These are phyloP conservation scores for Leishmania braziliensis DNA, from an alignment of 208 protist genomes.

Conservation along the genomic window DNA sequence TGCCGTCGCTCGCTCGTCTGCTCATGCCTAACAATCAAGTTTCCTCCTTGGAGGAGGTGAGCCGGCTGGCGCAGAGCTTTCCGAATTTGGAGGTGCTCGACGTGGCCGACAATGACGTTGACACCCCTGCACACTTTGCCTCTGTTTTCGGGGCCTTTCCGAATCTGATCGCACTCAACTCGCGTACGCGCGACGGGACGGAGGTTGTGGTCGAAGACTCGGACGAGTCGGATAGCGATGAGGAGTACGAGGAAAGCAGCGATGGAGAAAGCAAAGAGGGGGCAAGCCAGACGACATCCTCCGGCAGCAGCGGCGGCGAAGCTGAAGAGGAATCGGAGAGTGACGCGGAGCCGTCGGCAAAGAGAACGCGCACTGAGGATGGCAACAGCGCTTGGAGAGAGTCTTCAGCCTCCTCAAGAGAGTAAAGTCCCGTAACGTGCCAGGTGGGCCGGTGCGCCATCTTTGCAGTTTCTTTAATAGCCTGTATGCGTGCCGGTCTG, in stretches of 20 bases:
- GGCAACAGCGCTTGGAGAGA: background rate
- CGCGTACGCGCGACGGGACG: constrained; percentile 41
- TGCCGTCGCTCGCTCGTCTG: constrained; percentile 44
- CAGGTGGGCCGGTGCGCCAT: background rate
- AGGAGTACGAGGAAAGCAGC: constrained; percentile 28
- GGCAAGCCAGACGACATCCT: background rate
- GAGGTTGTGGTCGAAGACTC: constrained; percentile 49
- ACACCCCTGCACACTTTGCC: constrained; percentile 44
- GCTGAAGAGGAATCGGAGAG: constrained; percentile 13
- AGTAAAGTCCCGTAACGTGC: too few species aligned
- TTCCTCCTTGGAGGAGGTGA: constrained; percentile 48
- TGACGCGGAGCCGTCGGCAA: constrained; percentile 23
- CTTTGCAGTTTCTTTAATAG: background rate
- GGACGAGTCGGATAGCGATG: constrained; percentile 34
- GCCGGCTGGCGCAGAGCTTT: constrained; percentile 53
- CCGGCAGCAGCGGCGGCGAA: background rate
- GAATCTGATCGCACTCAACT: constrained; percentile 56
- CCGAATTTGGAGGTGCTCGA: constrained; percentile 74
- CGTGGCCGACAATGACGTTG: constrained; percentile 56
- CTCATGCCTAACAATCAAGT: constrained; percentile 80
- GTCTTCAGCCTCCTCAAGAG: too few species aligned
- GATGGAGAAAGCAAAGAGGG: background rate
- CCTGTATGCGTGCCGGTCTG: background rate
- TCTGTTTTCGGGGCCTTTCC: constrained; percentile 64
- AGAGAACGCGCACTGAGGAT: constrained; percentile 29